Evolutionary conservation across 805 yeast genomes (phyloP).

Genomic region (Candida schatavii): DNA sequence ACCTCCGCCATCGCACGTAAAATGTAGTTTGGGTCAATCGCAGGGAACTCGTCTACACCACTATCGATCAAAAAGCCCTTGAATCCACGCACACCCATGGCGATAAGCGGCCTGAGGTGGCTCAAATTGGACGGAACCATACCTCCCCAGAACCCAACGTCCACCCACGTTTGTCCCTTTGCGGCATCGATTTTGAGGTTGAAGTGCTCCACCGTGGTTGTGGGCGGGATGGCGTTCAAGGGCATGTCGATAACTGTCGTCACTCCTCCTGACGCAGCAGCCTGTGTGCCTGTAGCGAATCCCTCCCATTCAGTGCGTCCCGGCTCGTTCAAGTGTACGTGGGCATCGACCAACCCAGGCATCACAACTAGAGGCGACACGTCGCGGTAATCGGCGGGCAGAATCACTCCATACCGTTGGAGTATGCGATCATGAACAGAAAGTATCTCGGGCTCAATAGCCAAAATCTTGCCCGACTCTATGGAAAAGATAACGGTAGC

Average conservation of each 20-base stretch:
- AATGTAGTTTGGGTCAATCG: conserved; percentile 64
- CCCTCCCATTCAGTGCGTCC: conserved; percentile 99
- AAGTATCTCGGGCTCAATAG: conserved; percentile 39
- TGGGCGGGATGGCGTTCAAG: conserved; percentile 91
- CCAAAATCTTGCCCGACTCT: conserved; percentile 51
- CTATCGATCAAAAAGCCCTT: conserved; percentile 90
- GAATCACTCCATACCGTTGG: conserved; percentile 39
- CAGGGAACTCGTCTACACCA: conserved; percentile 96
- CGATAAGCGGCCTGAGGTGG: conserved; percentile 70
- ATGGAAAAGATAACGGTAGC: conserved; percentile 66
- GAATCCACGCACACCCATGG: conserved; percentile 90
- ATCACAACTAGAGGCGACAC: conserved; percentile 64
- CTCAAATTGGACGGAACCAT: conserved; percentile 73
- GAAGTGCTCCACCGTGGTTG: conserved; percentile 78
- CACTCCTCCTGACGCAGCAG: conserved; percentile 95
- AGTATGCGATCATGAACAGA: conserved; percentile 39
- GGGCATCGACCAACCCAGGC: conserved; percentile 93
- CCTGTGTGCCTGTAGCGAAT: conserved; percentile 90
- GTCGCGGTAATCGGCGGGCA: conserved; percentile 40
- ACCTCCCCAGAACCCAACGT: conserved; percentile 97
- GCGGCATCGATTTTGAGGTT: conserved; percentile 77
- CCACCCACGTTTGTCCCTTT: conserved; percentile 81
- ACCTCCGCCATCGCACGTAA: conserved; percentile 63
- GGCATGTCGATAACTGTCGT: conserved; percentile 97
- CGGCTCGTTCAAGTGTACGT: conserved; percentile 93